phyloP scores from a whole-genome alignment of 768 basidiomycete species.

The Suillus occidentalis region DNA sequence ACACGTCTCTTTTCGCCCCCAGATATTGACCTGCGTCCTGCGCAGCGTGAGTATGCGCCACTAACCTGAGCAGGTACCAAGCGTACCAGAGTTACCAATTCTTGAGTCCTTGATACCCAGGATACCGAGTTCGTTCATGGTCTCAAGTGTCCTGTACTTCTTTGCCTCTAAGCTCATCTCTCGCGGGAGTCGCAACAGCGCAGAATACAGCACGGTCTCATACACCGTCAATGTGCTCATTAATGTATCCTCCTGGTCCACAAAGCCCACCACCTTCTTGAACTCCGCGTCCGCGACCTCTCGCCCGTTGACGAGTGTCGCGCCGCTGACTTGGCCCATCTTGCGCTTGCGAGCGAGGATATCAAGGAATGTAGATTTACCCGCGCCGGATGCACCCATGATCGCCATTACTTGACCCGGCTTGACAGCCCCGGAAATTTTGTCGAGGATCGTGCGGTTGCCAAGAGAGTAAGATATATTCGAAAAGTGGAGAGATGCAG shows the following conservation, averaged over 20 bases:
- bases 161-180: conserved; percentile 98
- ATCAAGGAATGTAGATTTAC: conserved; percentile 95
- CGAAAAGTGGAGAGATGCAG: conserved; percentile 90
- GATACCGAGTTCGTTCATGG: conserved; percentile 94
- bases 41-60: conserved; percentile 3
- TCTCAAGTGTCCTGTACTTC: conserved; percentile 90
- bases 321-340: conserved; percentile 70
- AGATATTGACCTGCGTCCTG: conserved; percentile 83
- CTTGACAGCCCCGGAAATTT: conserved; percentile 79
- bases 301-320: conserved; percentile 83
- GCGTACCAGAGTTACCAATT: conserved; percentile 80
- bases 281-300: conserved; percentile 73
- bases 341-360: conserved; percentile 92
- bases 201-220: conserved; percentile 95
- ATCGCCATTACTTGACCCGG: conserved; percentile 93
- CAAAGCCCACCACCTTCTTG: conserved; percentile 87
- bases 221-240: conserved; percentile 98
- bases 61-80: conserved; percentile 1
- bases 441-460: conserved; percentile 65
- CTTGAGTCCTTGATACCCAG: conserved; percentile 84
- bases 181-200: conserved; percentile 82
- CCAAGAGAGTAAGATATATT: conserved; percentile 76
- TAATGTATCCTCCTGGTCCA: conserved; percentile 97
- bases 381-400: conserved; percentile 96
- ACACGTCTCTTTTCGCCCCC: conserved; percentile 98